Evolutionary conservation across 78 protist species (phyloP), one percentile per base, ranked within the genome.

Genomic region (Dictyostelium purpureum): DNA sequence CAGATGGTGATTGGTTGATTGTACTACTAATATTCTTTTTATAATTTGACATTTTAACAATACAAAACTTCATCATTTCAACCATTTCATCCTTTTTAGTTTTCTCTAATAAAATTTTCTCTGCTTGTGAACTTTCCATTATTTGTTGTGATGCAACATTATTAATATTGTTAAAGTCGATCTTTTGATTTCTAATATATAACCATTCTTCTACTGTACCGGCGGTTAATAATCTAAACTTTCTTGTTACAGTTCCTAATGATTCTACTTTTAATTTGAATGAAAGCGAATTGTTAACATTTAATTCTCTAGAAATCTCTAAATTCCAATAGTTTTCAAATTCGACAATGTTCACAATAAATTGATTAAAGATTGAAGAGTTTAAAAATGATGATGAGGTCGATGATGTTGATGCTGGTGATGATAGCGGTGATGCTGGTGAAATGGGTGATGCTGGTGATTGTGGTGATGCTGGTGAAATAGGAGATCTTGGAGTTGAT

Each of bases 31-130:
- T 18, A 31, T 19, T 51, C 37, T 75, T 75, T 52, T 75, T 75
- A 35, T 51, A 75, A 40, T 57, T 57, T 21, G 83, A 73, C 82
- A 85, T 40, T 45, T 85, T 85, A 7, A 85, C 47, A 74, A 85
- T 70, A 45, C 92, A 85, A 61, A 85, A 85, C 49, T 85, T 85
- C 92, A 85, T 85, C 92, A 85, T 85, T 47, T 85, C 92, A 47
- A 73, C 54, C 77, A 85, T 56, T 24, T 42, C 66, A 52, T 73
- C 75, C n/a, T 61, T 73, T 45, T 85, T 85, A 6, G 77, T 26
- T 3, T 47, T 59, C 21, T 75, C 57, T 45, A 28, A 35, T 35
- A 37, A 71, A 31, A 40, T 69, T 28, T 65, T 65, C 3, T 35
- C 43, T 4, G 43, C 38, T 49, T 49, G 54, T 49, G 54, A 14